Evolutionary conservation across 768 basidiomycete species (phyloP).

Genomic region (Naganishia kalamii): DNA sequence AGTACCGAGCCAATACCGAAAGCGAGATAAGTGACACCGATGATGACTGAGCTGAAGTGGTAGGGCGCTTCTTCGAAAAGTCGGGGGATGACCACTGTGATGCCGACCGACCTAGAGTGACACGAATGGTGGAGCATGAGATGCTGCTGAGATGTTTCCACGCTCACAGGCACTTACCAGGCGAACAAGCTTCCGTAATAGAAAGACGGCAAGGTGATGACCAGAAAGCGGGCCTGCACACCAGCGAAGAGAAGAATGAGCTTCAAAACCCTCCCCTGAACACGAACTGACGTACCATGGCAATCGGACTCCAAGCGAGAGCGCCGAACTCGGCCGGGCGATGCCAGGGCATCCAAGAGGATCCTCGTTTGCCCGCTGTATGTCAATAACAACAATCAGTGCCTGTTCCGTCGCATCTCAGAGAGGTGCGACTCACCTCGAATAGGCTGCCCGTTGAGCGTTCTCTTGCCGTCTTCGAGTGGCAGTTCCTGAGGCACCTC

Average conservation of each 20-base stretch:
- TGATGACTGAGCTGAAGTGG: slow-evolving; percentile 24
- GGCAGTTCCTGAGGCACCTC: not conserved
- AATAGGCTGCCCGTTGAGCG: slow-evolving; percentile 12
- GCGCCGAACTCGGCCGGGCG: slow-evolving; percentile 27
- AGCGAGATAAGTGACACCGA: slow-evolving; percentile 29
- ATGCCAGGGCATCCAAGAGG: slow-evolving; percentile 34
- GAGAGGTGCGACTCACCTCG: not conserved
- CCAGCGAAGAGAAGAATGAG: not conserved
- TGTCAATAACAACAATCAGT: not conserved
- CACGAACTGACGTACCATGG: slow-evolving; percentile 21
- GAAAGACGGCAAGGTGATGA: slow-evolving; percentile 28
- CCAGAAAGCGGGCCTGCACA: slow-evolving; percentile 23
- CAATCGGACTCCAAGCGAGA: slow-evolving; percentile 24
- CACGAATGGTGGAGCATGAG: too few relatives aligned
- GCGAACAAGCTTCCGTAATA: slow-evolving; percentile 33
- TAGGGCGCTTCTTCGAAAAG: slow-evolving; percentile 30
- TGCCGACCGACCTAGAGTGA: slow-evolving; percentile 16
- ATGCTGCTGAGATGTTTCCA: too few relatives aligned
- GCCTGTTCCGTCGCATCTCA: not conserved
- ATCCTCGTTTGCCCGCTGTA: slow-evolving; percentile 16
- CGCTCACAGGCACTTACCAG: slow-evolving; percentile 20
- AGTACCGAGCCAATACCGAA: slow-evolving; percentile 29
- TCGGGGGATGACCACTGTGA: slow-evolving; percentile 32
- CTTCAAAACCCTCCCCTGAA: not conserved
- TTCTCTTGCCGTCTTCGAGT: slow-evolving; percentile 4